Evolutionary conservation across 768 basidiomycete species (phyloP).

Genomic region (Amanita pallidorosea): DNA sequence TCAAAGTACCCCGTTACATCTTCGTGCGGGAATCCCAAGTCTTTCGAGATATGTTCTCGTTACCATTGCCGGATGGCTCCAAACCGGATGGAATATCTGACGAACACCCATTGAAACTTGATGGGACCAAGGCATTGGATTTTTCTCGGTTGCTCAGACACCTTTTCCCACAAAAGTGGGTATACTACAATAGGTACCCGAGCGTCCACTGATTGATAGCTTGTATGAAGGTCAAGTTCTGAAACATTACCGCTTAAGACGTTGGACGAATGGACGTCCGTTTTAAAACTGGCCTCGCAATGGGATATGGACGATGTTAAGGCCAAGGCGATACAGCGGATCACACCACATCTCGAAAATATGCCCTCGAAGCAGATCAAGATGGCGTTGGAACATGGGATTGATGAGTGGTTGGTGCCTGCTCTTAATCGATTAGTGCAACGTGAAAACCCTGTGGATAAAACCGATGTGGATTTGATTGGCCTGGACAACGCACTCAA

Average conservation of each 20-base stretch:
- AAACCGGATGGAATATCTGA: constrained; percentile 8
- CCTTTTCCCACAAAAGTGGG: neutral
- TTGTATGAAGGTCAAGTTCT: neutral
- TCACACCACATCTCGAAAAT: constrained; percentile 11
- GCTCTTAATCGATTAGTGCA: constrained; percentile 13
- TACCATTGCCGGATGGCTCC: neutral
- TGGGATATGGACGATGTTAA: constrained; percentile 23
- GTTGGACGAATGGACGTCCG: constrained; percentile 19
- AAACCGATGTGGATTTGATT: constrained; percentile 13
- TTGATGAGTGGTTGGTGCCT: constrained; percentile 18
- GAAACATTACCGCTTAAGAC: neutral
- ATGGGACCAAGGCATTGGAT: constrained; percentile 8
- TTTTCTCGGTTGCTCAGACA: constrained; percentile 9
- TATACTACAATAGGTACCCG: too few species aligned
- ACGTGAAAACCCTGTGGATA: constrained; percentile 13
- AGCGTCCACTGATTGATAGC: too few species aligned
- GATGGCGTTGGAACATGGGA: constrained; percentile 15
- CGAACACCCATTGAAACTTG: constrained; percentile 9
- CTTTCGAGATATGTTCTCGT: constrained; percentile 1
- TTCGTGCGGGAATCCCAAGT: constrained; percentile 1
- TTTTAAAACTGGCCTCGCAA: constrained; percentile 21
- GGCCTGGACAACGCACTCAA: constrained; percentile 2
- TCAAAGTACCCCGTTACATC: neutral
- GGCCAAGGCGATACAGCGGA: constrained; percentile 14
- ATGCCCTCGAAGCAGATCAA: constrained; percentile 13